A percentile compares a stretch with the other conserved stretches of the same genome.
phyloP scores from a whole-genome alignment of 1,139 yeast species.

The Pichia sp. region DNA sequence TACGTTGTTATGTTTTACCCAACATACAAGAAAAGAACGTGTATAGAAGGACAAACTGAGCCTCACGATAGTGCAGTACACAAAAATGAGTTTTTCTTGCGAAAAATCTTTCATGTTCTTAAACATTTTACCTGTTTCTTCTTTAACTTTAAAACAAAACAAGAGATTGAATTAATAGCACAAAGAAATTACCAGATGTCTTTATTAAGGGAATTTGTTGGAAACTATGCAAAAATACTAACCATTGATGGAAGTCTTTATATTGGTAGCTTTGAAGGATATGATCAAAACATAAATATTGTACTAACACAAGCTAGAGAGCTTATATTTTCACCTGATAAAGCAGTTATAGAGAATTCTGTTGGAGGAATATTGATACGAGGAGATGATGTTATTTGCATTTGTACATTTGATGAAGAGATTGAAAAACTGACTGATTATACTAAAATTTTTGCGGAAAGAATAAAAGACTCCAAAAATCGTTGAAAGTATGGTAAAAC shows the following conservation, averaged over 20 bases:
- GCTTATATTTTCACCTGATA: conserved; percentile 39
- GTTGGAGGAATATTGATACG: conserved; percentile 66
- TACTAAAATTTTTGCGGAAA: conserved; percentile 36
- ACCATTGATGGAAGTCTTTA: conserved; percentile 79
- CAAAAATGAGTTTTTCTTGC: not conserved
- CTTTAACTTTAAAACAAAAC: not conserved
- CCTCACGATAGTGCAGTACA: not conserved
- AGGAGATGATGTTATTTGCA: conserved; percentile 74
- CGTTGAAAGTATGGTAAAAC: conserved; percentile 12
- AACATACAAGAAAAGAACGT: not conserved
- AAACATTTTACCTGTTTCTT: not conserved
- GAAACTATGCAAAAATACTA: conserved; percentile 54
- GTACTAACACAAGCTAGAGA: conserved; percentile 59
- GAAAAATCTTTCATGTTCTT: not conserved
- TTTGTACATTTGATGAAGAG: conserved; percentile 57
- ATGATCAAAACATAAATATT: conserved; percentile 73
- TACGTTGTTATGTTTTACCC: not conserved
- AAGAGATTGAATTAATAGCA: not conserved
- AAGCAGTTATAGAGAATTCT: conserved; percentile 45
- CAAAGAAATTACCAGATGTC: conserved; percentile 2
- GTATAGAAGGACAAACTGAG: not conserved
- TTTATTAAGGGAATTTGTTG: conserved; percentile 25
- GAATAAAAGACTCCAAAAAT: conserved; percentile 33
- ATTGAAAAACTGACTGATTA: conserved; percentile 51
- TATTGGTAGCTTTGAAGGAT: conserved; percentile 68